A percentile compares a stretch with the other conserved stretches of the same genome.
Conservation (phyloP, 805 yeast species). For the Geotrichum ghanense region DNA sequence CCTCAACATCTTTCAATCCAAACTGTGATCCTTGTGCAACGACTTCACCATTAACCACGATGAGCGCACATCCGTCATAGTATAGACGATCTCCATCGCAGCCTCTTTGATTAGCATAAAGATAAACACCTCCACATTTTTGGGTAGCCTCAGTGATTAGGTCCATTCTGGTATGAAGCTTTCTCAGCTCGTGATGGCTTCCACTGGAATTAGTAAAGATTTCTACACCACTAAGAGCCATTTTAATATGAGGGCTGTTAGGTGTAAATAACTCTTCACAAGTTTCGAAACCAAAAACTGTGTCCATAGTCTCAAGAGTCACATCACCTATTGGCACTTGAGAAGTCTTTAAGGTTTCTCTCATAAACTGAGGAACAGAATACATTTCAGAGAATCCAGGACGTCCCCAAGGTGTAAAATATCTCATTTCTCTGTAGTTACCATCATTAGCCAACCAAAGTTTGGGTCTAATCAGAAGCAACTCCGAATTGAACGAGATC, state of each 20-base stretch:
- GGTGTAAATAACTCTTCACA: conserved; percentile 98
- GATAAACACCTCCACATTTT: conserved; percentile 92
- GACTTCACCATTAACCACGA: conserved; percentile 82
- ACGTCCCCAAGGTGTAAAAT: conserved; percentile 88
- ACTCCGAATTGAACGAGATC: conserved; percentile 65
- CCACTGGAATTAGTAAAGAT: conserved; percentile 93
- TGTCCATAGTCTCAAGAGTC: conserved; percentile 69
- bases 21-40: conserved; percentile 93
- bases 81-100: conserved; percentile 97
- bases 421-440: conserved; percentile 94
- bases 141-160: conserved; percentile 86
- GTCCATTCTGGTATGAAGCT: conserved; percentile 72
- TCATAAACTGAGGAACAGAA: conserved; percentile 60
- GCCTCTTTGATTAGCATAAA: conserved; percentile 92
- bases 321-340: conserved; percentile 84
- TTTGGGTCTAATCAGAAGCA: conserved; percentile 84
- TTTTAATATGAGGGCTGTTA: conserved; percentile 81
- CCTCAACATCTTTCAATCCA: conserved; percentile 84
- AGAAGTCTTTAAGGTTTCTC: conserved; percentile 52
- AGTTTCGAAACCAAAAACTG: conserved; percentile 93
- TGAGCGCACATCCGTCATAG: conserved; percentile 94
- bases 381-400: conserved; percentile 64
- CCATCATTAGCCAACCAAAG: conserved; percentile 94
- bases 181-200: conserved; percentile 93
- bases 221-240: conserved; percentile 96